Conservation (phyloP, 139 green algal genomes). For the Trebouxia sp. region DNA sequence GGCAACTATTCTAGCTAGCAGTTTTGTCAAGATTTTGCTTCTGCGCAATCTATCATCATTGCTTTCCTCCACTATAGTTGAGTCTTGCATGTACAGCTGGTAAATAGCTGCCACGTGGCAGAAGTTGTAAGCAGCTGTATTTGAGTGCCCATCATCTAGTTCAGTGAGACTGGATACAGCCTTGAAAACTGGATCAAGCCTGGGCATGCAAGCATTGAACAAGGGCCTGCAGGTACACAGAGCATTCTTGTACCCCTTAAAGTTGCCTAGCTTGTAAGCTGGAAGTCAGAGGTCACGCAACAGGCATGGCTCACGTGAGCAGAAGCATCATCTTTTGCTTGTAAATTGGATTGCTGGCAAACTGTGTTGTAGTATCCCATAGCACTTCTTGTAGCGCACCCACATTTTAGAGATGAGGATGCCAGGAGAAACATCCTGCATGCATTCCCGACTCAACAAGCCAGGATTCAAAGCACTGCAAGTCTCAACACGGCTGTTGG, state of each 20-base stretch:
- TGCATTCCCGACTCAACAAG: too few relatives aligned
- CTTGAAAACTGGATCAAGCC: not conserved
- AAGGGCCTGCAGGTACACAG: constrained; percentile 10
- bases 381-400: constrained; percentile 13
- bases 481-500: too few relatives aligned
- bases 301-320: constrained; percentile 14
- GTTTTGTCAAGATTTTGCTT: constrained; percentile 16
- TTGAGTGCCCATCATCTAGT: not conserved
- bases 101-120: constrained; percentile 1
- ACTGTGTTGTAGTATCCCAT: constrained; percentile 3
- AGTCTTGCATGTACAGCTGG: constrained; percentile 4
- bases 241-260: constrained; percentile 2
- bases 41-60: constrained; percentile 12
- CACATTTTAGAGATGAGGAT: constrained; percentile 12
- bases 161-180: not conserved
- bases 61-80: constrained; percentile 9
- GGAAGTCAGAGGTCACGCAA: too few relatives aligned
- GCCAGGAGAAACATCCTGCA: constrained; percentile 20
- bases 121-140: constrained; percentile 6
- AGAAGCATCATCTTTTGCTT: constrained; percentile 5
- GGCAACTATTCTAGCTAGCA: constrained; percentile 14
- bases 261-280: too few relatives aligned
- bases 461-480: too few relatives aligned
- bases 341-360: constrained; percentile 9
- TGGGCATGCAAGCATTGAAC: constrained; percentile 17